Evolutionary conservation across 1,139 yeast species (phyloP).

Genomic region (Geotrichum macrosporum): DNA sequence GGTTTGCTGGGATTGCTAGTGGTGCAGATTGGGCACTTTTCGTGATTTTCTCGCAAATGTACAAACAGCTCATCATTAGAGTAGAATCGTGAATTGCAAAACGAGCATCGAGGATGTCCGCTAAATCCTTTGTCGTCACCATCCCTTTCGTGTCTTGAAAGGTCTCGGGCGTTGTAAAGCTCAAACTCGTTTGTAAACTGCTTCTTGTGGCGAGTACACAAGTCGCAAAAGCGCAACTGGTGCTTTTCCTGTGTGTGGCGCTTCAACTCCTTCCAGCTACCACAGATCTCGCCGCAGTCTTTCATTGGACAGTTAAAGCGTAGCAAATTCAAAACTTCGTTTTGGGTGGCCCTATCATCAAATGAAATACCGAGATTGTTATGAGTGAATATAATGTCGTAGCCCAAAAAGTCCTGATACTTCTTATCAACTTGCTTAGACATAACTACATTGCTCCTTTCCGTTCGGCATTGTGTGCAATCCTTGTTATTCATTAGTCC

Average conservation of each 20-base stretch:
- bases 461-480: conserved; percentile 77
- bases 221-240: conserved; percentile 58
- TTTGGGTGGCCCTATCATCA: conserved; percentile 33
- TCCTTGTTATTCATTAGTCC: conserved; percentile 67
- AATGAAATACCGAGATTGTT: conserved; percentile 35
- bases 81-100: conserved; percentile 74
- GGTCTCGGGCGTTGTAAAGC: conserved; percentile 56
- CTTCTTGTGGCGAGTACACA: conserved; percentile 71
- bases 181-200: conserved; percentile 61
- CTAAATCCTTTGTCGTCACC: conserved; percentile 71
- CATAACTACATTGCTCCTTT: conserved; percentile 55
- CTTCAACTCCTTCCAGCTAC: conserved; percentile 51
- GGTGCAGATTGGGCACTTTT: conserved; percentile 87
- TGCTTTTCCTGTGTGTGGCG: conserved; percentile 65
- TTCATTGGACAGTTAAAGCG: conserved; percentile 53
- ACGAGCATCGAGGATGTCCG: conserved; percentile 88
- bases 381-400: conserved; percentile 37
- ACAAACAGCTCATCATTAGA: conserved; percentile 81
- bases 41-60: conserved; percentile 82
- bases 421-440: conserved; percentile 47
- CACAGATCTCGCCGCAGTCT: conserved; percentile 43
- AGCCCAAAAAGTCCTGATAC: conserved; percentile 41
- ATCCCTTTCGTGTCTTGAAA: conserved; percentile 62
- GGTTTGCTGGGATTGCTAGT: conserved; percentile 54
- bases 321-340: conserved; percentile 51